Percentiles rank a stretch among this genome's conserved stretches.
Evolutionary conservation across 768 basidiomycete genomes (phyloP).

Genomic region (Amanita molliuscula): DNA sequence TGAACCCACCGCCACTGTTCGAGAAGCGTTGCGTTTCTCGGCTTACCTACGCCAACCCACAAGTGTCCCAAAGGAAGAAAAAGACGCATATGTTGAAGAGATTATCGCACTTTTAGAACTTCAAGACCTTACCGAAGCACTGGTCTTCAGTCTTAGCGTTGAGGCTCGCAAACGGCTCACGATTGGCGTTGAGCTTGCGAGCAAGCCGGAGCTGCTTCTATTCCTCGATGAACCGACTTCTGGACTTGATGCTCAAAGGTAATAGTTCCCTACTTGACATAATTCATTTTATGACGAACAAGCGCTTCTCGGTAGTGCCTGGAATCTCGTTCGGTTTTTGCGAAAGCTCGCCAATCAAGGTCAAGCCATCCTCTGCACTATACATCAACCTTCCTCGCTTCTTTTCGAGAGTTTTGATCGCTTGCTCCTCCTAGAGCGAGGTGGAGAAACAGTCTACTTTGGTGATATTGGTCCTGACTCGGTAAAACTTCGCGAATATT

Average conservation of each 20-base stretch:
- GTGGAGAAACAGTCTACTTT: too few species aligned
- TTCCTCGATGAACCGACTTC: slow-evolving; percentile 19
- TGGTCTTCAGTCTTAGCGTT: slow-evolving; percentile 59
- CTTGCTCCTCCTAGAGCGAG: too few species aligned
- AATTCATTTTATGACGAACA: slow-evolving; percentile 3
- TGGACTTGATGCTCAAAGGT: slow-evolving; percentile 34
- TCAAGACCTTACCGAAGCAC: slow-evolving; percentile 74
- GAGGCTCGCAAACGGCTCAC: slow-evolving; percentile 80
- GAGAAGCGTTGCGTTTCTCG: slow-evolving; percentile 79
- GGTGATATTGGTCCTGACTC: too few species aligned
- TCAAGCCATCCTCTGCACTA: too few species aligned
- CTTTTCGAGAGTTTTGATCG: too few species aligned
- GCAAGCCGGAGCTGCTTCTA: slow-evolving; percentile 63
- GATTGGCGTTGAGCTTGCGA: slow-evolving; percentile 89
- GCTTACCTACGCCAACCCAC: slow-evolving; percentile 76
- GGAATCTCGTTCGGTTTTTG: too few species aligned
- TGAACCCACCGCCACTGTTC: slow-evolving; percentile 72
- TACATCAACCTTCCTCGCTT: too few species aligned
- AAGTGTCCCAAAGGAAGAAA: slow-evolving; percentile 56
- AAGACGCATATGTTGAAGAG: slow-evolving; percentile 72
- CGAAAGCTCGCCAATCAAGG: too few species aligned
- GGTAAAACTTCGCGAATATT: too few species aligned
- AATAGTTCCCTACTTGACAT: too few species aligned
- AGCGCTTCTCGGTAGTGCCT: slow-evolving; percentile 28
- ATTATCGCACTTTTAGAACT: slow-evolving; percentile 79